A percentile compares a stretch with the other conserved stretches of the same genome.
These are phyloP conservation scores for Flammula alnicola DNA, from an alignment of 1,284 basidiomycete genomes.

Conservation along the genomic window DNA sequence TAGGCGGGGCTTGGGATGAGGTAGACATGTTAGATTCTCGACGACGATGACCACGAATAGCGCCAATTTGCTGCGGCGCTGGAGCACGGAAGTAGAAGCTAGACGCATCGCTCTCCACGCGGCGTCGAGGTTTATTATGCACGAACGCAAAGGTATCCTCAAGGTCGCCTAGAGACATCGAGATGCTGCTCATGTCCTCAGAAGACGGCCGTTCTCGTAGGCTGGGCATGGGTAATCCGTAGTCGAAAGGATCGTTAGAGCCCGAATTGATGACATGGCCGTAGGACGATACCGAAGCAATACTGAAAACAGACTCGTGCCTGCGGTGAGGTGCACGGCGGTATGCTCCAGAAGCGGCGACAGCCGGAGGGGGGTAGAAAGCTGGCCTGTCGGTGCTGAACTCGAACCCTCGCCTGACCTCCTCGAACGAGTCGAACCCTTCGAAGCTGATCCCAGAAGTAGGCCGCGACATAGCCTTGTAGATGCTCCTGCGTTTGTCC, in stretches of 20 bases:
- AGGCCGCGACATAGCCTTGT: conserved; percentile 22
- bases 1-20: conserved; percentile 58
- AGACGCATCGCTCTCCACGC: conserved; percentile 77
- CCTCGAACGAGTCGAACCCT: conserved; percentile 74
- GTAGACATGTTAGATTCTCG: conserved; percentile 52
- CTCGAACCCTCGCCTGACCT: conserved; percentile 75
- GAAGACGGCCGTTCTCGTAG: conserved; percentile 54
- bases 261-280: conserved; percentile 71
- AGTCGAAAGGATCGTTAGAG: conserved; percentile 76
- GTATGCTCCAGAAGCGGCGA: conserved; percentile 12
- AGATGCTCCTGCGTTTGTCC: conserved; percentile 23
- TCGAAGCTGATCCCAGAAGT: conserved; percentile 66
- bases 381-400: conserved; percentile 62
- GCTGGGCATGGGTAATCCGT: conserved; percentile 49
- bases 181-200: conserved; percentile 48
- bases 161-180: conserved; percentile 55
- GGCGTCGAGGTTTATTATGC: no score
- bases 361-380: conserved; percentile 63
- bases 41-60: conserved; percentile 54
- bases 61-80: conserved; percentile 30
- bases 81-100: conserved; percentile 70
- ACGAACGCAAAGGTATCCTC: conserved; percentile 79
- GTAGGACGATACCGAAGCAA: conserved; percentile 83
- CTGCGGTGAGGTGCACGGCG: conserved; percentile 43
- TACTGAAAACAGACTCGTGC: conserved; percentile 72